A percentile compares a stretch with the other conserved stretches of the same genome.
phyloP scores from a whole-genome alignment of 768 basidiomycete species.

The Mycena maculata region DNA sequence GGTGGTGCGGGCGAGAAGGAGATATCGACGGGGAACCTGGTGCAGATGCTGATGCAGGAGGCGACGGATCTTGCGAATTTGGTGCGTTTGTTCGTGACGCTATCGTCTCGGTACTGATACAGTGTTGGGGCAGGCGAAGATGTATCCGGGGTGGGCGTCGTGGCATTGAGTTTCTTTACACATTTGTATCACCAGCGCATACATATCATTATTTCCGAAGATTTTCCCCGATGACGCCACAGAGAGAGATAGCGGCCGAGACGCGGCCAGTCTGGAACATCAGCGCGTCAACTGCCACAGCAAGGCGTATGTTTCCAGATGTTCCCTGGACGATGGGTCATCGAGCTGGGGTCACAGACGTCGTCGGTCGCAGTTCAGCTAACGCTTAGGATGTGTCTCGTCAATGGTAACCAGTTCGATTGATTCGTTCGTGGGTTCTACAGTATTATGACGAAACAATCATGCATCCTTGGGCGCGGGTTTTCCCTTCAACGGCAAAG shows the following conservation, averaged over 20 bases:
- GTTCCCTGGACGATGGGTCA: too few relatives aligned
- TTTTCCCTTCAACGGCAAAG: conserved; percentile 16
- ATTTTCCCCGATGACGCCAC: too few relatives aligned
- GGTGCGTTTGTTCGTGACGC: conserved; percentile 42
- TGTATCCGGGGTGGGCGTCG: conserved; percentile 94
- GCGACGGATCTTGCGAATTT: conserved; percentile 81
- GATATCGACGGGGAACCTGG: conserved; percentile 85
- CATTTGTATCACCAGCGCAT: conserved; percentile 12
- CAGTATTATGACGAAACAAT: conserved; percentile 17
- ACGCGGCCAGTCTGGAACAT: too few relatives aligned
- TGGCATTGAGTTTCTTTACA: conserved; percentile 66
- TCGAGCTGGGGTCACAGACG: too few relatives aligned
- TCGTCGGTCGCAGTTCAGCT: too few relatives aligned
- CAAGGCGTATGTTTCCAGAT: too few relatives aligned
- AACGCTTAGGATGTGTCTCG: too few relatives aligned
- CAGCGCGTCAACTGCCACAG: too few relatives aligned
- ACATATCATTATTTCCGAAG: not conserved
- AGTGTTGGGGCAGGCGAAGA: conserved; percentile 66
- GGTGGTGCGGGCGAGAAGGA: conserved; percentile 59
- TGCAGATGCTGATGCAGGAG: conserved; percentile 92
- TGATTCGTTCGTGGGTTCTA: conserved; percentile 20
- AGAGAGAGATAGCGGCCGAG: too few relatives aligned
- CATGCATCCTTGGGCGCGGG: conserved; percentile 26
- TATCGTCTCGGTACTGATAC: not conserved
- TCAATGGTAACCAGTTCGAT: not conserved